phyloP scores from a whole-genome alignment of 371 early-diverging fungal species.

The Umbelopsis sp. region DNA sequence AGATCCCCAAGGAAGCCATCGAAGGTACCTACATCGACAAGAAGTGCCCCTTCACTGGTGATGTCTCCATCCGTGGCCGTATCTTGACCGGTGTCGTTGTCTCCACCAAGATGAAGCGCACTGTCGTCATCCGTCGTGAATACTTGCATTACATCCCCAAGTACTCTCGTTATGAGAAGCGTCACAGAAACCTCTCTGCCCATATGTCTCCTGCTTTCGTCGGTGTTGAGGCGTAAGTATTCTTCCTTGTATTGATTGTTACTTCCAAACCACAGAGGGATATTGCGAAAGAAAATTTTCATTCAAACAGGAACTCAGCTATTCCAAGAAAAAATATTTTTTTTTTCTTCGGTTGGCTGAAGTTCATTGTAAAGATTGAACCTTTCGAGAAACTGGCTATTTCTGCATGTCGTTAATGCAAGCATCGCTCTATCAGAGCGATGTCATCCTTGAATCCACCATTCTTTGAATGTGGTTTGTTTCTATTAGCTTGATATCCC shows the following conservation, averaged over 20 bases:
- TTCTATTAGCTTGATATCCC: constrained; percentile 14
- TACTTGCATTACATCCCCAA: constrained; percentile 99
- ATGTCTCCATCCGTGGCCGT: constrained; percentile 98
- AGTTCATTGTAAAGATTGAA: neutral
- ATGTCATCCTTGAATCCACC: neutral
- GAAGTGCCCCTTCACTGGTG: constrained; percentile 99
- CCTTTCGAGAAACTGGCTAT: constrained; percentile 15
- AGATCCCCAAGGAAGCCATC: constrained; percentile 99
- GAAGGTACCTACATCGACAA: constrained; percentile 98
- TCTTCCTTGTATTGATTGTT: constrained; percentile 21
- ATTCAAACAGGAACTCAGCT: neutral
- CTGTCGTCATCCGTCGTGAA: constrained; percentile 97
- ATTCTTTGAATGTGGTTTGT: neutral
- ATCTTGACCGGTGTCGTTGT: constrained; percentile 97
- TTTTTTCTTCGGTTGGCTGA: constrained; percentile 20
- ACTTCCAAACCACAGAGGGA: constrained; percentile 20
- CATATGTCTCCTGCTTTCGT: constrained; percentile 99
- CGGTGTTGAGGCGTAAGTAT: constrained; percentile 57
- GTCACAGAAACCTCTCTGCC: constrained; percentile 99
- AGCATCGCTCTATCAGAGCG: constrained; percentile 1
- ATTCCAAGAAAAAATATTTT: constrained; percentile 15
- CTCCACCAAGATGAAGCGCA: constrained; percentile 99
- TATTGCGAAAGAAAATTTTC: constrained; percentile 11
- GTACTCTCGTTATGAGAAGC: constrained; percentile 99
- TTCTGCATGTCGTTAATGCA: constrained; percentile 15